Evolutionary conservation across 768 basidiomycete species (phyloP), one percentile per base, ranked within the genome.

Genomic region (Candolleomyces aberdarensis): DNA sequence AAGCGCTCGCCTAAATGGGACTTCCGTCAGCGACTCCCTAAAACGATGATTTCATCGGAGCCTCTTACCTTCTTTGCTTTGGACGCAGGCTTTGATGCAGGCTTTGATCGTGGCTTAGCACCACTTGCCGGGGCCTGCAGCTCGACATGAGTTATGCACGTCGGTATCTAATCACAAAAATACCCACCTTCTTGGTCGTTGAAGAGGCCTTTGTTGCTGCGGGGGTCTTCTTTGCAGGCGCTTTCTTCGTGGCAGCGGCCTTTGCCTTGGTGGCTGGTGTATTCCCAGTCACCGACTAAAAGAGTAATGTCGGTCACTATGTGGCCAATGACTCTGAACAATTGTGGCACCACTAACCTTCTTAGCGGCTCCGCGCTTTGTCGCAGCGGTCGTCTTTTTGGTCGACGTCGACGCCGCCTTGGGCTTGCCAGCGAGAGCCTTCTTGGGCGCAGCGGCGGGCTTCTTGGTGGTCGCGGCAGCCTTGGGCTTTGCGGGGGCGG

Each of bases 291-390:
- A 80, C 75, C 63, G 78, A 76, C 86, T 88, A 65, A 20, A 49
- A 26, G 48, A 51, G 41, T 49, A 43, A 22, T 8, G 20, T 39
- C 52, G 52, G 49, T 61, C 47, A 61, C 31, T 15, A 64, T 31
- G 31, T 19, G 46, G 9, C 55, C 22, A 20, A 36, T 55, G 49
- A 60, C 58, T 51, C 19, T 14, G 19, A 58, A 54, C 40, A 49
- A 58, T 49, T 19, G 54, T 58, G 43, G 2, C 36, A 36, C 36
- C 36, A 41, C 59, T 13, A 20, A 86, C 86, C 84, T 89, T 91
- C 80, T 90, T 91, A 9, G 82, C 84, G 1, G 78, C 50, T 36
- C 80, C 84, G 39, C 84, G 77, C 70, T 81, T 84, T 50, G 71
- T 58, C 5, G 63, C 61, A 1, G 71, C 43, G 14, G 64, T 62